phyloP scores from a whole-genome alignment of 768 basidiomycete species.

The Boletus sp. region DNA sequence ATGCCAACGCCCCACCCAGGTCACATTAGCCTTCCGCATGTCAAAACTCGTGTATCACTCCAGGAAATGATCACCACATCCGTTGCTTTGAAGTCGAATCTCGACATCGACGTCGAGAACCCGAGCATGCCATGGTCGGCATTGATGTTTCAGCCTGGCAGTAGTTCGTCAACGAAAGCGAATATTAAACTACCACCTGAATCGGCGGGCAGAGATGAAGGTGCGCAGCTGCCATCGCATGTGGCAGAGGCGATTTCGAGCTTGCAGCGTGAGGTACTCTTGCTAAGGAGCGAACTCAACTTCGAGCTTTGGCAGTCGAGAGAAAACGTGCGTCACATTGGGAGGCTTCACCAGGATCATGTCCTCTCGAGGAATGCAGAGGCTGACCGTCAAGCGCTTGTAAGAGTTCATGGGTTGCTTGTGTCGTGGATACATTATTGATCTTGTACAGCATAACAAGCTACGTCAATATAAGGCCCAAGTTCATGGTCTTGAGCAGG shows the following conservation, averaged over 20 bases:
- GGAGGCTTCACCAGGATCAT: conserved; percentile 71
- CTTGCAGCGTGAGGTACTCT: conserved; percentile 71
- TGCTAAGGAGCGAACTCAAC: conserved; percentile 78
- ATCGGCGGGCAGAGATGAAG: conserved; percentile 6
- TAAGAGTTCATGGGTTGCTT: conserved; percentile 35
- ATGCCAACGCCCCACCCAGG: conserved; percentile 31
- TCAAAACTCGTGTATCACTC: conserved; percentile 49
- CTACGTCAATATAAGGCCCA: conserved; percentile 71
- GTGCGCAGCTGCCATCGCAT: conserved; percentile 39
- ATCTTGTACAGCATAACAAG: conserved; percentile 64
- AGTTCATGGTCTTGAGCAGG: conserved; percentile 61
- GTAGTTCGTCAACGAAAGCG: conserved; percentile 27
- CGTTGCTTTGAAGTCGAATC: conserved; percentile 66
- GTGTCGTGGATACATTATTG: conserved; percentile 1
- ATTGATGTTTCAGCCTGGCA: conserved; percentile 37
- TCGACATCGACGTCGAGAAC: conserved; percentile 58
- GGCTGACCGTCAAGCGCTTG: conserved; percentile 76
- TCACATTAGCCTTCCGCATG: conserved; percentile 34
- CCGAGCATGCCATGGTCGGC: conserved; percentile 51
- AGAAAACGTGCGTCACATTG: conserved; percentile 79
- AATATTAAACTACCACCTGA: conserved; percentile 19
- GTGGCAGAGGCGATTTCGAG: conserved; percentile 64
- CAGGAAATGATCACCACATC: conserved; percentile 74
- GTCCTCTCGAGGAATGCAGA: conserved; percentile 73
- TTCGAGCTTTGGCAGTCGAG: conserved; percentile 82